phyloP scores from a whole-genome alignment of 208 protist species.

The Porcisia deanei region DNA sequence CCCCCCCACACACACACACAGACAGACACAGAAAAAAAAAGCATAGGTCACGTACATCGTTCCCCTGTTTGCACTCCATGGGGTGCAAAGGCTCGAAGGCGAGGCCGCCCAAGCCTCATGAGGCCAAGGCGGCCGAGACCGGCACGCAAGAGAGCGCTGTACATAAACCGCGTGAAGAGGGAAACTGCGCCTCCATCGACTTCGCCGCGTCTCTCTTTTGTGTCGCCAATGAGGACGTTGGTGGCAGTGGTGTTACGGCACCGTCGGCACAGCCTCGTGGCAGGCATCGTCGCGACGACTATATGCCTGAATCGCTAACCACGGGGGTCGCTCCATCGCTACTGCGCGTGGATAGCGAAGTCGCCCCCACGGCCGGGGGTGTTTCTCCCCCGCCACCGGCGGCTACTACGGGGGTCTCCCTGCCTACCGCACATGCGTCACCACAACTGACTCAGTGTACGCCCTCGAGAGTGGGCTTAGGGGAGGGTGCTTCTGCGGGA shows the following conservation, averaged over 20 bases:
- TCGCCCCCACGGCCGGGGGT: neutral
- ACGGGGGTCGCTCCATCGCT: no score
- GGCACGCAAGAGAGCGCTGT: neutral
- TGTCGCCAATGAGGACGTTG: neutral
- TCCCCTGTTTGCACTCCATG: neutral
- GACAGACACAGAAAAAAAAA: neutral
- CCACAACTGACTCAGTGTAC: neutral
- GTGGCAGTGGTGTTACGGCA: neutral
- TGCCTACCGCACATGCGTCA: neutral
- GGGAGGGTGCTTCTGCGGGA: neutral
- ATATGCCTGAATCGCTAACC: neutral
- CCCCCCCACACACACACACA: no score
- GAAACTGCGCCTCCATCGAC: neutral
- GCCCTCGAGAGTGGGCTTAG: neutral
- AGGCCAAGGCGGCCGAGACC: neutral
- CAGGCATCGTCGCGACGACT: neutral
- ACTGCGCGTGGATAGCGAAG: neutral
- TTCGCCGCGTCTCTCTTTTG: neutral
- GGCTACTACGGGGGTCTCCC: neutral
- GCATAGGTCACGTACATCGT: no score
- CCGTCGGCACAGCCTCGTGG: neutral
- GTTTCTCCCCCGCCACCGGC: neutral
- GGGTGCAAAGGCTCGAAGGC: conserved; percentile 14
- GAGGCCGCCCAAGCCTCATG: neutral
- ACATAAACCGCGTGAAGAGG: neutral